Evolutionary conservation across 305 asterid species (phyloP).

Genomic region (Plantago coronopus): DNA sequence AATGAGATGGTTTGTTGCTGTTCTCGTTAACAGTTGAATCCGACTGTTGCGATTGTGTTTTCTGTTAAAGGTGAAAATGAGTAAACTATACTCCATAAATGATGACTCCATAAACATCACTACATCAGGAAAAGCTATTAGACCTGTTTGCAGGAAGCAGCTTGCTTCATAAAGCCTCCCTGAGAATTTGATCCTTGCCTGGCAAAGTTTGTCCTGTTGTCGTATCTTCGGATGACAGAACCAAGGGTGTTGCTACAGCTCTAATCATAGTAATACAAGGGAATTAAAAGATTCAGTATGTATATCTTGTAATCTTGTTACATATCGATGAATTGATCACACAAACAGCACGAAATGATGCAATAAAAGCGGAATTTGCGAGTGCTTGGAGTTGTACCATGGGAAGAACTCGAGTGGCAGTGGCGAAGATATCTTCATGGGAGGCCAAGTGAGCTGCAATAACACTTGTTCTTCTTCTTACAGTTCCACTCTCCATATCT

Average conservation of each 20-base stretch:
- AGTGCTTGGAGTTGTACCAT: too few relatives aligned
- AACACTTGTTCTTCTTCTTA: constrained; percentile 50
- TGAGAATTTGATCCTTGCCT: constrained; percentile 65
- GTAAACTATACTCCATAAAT: background rate
- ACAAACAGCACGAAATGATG: background rate
- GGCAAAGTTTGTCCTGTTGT: constrained; percentile 59
- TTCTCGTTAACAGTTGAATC: constrained; percentile 31
- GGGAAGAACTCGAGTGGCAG: constrained; percentile 65
- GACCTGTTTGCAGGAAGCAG: constrained; percentile 46
- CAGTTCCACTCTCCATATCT: constrained; percentile 51
- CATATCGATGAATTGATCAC: background rate
- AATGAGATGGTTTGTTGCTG: constrained; percentile 7
- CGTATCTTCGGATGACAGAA: constrained; percentile 48
- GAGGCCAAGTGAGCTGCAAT: constrained; percentile 51
- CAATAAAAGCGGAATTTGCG: too few relatives aligned
- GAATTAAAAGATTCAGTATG: constrained; percentile 7
- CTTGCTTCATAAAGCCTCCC: constrained; percentile 62
- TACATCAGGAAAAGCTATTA: background rate
- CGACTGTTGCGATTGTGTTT: constrained; percentile 29
- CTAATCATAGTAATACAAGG: constrained; percentile 31
- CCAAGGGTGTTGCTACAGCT: constrained; percentile 58
- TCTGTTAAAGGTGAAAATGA: constrained; percentile 30
- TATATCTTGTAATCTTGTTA: too few relatives aligned
- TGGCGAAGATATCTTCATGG: constrained; percentile 53
- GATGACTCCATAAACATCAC: background rate